Conservation (phyloP, 768 basidiomycete genomes). For the Boletales sp. region DNA sequence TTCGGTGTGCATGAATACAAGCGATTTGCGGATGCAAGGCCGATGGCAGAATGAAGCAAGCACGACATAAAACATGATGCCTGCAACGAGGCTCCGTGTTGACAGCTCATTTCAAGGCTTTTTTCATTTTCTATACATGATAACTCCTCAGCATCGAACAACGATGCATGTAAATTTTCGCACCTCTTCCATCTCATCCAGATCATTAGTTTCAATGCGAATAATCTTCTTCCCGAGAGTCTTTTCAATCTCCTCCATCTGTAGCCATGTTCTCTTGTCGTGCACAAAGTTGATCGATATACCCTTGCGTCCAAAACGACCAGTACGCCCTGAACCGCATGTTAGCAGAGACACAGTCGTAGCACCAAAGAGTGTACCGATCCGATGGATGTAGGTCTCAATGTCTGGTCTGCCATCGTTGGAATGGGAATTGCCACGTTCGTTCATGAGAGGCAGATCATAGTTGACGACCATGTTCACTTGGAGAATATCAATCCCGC, state of each 20-base stretch:
- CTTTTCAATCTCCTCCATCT: slow-evolving; percentile 89
- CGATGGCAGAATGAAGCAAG: too few relatives aligned
- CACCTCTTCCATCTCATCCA: slow-evolving; percentile 94
- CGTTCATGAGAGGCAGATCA: slow-evolving; percentile 84
- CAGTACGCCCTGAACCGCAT: slow-evolving; percentile 77
- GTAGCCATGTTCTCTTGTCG: slow-evolving; percentile 78
- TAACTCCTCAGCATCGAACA: neutral
- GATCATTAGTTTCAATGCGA: slow-evolving; percentile 82
- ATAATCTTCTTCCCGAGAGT: slow-evolving; percentile 74
- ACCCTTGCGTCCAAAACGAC: slow-evolving; percentile 95
- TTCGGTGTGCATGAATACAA: too few relatives aligned
- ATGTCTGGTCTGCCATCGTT: slow-evolving; percentile 73
- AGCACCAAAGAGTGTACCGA: slow-evolving; percentile 54
- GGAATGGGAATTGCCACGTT: slow-evolving; percentile 44
- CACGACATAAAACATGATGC: too few relatives aligned
- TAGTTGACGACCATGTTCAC: slow-evolving; percentile 99
- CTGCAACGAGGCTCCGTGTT: neutral
- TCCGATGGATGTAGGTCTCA: slow-evolving; percentile 97
- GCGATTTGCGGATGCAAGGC: too few relatives aligned
- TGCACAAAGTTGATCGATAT: slow-evolving; percentile 98
- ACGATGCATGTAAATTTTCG: slow-evolving; percentile 18
- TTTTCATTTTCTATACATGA: slow-evolving; percentile 69
- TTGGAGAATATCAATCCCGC: slow-evolving; percentile 97
- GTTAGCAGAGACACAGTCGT: neutral
- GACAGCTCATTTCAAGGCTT: slow-evolving; percentile 57